Conservation (phyloP, 73 alveolate species). For the Breviolum minutum region DNA sequence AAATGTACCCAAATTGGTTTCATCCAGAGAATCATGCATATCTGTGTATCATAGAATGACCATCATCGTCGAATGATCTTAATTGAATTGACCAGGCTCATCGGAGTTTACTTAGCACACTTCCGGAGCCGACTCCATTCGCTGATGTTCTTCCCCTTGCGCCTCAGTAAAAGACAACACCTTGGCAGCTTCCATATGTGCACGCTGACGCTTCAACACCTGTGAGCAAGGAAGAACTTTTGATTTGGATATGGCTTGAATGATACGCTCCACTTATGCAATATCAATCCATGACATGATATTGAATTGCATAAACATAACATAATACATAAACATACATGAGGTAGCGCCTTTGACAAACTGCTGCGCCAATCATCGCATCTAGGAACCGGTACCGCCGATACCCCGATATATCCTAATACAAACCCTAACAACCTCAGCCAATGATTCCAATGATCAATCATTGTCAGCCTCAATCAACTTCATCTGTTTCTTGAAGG, state of each 20-base stretch:
- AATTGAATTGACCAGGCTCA: too few relatives aligned
- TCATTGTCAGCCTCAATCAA: constrained; percentile 97
- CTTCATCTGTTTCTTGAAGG: constrained; percentile 98
- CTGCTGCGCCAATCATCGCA: not conserved
- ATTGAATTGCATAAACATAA: not conserved
- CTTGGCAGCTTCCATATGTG: constrained; percentile 99
- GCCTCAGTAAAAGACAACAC: constrained; percentile 98
- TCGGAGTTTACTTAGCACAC: too few relatives aligned
- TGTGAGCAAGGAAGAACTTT: not conserved
- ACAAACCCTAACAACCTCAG: too few relatives aligned
- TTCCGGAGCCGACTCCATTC: too few relatives aligned
- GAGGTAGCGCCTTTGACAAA: too few relatives aligned
- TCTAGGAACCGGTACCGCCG: not conserved
- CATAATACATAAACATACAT: not conserved
- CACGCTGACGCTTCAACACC: constrained; percentile 98
- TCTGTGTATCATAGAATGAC: too few relatives aligned
- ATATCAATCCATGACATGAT: too few relatives aligned
- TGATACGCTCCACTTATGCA: not conserved
- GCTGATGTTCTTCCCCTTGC: not conserved
- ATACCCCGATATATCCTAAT: not conserved
- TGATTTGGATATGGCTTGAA: not conserved
- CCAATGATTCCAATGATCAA: too few relatives aligned
- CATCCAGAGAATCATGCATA: too few relatives aligned
- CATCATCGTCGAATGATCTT: too few relatives aligned
- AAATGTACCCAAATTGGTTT: too few relatives aligned